Conservation (phyloP, 306 rosid species). For the Mucuna pruriens region DNA sequence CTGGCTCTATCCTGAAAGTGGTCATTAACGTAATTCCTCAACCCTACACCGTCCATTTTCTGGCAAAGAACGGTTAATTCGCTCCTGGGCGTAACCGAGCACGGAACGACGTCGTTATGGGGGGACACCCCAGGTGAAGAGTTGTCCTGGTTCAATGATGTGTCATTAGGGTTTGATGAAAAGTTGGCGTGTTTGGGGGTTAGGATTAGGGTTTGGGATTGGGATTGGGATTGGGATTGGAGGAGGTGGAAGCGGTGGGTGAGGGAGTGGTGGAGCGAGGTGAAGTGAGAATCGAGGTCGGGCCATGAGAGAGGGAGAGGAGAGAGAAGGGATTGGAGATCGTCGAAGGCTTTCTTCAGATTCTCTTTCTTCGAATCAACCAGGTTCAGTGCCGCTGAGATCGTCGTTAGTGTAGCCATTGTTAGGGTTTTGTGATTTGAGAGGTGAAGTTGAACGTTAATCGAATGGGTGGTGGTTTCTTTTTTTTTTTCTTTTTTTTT, state of each 20-base stretch:
- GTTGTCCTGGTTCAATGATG: not conserved
- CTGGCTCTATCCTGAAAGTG: conserved; percentile 40
- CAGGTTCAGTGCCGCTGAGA: conserved; percentile 59
- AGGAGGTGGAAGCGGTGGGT: conserved; percentile 52
- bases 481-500: too few species aligned
- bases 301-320: conserved; percentile 64
- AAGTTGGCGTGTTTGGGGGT: not conserved
- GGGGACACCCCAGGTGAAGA: not conserved
- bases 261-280: conserved; percentile 60
- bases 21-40: conserved; percentile 53
- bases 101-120: conserved; percentile 10
- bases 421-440: not conserved
- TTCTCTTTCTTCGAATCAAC: conserved; percentile 62
- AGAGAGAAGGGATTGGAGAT: conserved; percentile 61
- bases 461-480: not conserved
- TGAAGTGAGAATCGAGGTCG: conserved; percentile 68
- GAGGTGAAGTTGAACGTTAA: not conserved
- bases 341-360: conserved; percentile 72
- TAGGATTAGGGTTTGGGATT: not conserved
- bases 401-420: conserved; percentile 53
- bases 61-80: conserved; percentile 57
- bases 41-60: conserved; percentile 68
- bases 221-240: conserved; percentile 6
- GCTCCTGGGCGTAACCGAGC: conserved; percentile 41
- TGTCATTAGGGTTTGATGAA: not conserved